Conservation (phyloP, 208 protist species). For the Wallacemonas collosoma region DNA sequence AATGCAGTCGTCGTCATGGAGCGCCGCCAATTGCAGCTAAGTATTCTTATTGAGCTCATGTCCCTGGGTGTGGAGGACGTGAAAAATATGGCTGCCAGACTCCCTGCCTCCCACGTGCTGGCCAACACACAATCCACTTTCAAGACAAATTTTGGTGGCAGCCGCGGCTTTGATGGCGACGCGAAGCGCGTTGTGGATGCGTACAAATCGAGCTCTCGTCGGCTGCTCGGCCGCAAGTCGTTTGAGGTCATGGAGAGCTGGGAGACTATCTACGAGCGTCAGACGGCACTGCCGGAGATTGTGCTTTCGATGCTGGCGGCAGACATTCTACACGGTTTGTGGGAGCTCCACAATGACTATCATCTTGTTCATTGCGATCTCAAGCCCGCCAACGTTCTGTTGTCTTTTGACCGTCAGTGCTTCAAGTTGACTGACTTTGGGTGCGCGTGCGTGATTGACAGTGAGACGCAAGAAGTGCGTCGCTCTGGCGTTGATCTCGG, state of each 20-base stretch:
- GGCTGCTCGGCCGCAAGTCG: conserved; percentile 58
- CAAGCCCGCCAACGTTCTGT: conserved; percentile 97
- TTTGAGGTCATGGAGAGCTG: conserved; percentile 67
- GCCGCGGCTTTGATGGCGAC: conserved; percentile 11
- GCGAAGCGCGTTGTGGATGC: not conserved
- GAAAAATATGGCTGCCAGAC: conserved; percentile 77
- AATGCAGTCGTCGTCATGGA: conserved; percentile 72
- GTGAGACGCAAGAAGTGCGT: conserved; percentile 38
- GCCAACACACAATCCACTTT: conserved; percentile 75
- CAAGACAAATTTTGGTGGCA: conserved; percentile 15
- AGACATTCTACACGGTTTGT: conserved; percentile 87
- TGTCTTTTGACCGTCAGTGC: conserved; percentile 59
- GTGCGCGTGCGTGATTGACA: conserved; percentile 76
- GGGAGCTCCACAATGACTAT: conserved; percentile 86
- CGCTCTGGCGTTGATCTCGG: conserved; percentile 64
- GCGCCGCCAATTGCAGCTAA: conserved; percentile 60
- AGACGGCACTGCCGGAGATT: conserved; percentile 99
- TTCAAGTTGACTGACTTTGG: conserved; percentile 92
- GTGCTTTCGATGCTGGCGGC: conserved; percentile 99
- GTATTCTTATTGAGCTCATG: conserved; percentile 89
- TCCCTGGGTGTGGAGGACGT: conserved; percentile 75
- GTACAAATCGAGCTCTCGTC: conserved; percentile 39
- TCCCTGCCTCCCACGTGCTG: conserved; percentile 68
- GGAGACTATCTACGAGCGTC: conserved; percentile 93
- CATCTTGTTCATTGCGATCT: conserved; percentile 96